These are phyloP conservation scores for Colletotrichum trifolii DNA, from an alignment of 2,329 filamentous ascomycete genomes.

Conservation along the genomic window DNA sequence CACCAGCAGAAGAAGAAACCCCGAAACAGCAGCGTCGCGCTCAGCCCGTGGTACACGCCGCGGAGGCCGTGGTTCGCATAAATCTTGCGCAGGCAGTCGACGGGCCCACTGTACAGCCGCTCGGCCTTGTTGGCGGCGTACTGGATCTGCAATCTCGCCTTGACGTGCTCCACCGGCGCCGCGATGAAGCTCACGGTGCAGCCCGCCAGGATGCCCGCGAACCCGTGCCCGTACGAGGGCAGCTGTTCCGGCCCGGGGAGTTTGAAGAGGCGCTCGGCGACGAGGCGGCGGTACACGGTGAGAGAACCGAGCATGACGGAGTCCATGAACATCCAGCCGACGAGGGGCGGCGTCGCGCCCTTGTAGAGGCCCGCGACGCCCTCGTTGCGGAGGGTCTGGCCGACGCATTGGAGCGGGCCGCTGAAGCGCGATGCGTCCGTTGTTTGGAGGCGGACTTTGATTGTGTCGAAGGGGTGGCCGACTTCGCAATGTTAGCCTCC, in stretches of 20 bases:
- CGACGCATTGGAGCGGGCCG: slow-evolving; percentile 86
- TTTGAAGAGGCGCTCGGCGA: slow-evolving; percentile 84
- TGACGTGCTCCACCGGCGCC: slow-evolving; percentile 94
- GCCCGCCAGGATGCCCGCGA: slow-evolving; percentile 89
- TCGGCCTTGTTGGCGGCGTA: slow-evolving; percentile 84
- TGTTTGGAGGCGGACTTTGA: slow-evolving; percentile 96
- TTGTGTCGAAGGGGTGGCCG: slow-evolving; percentile 88
- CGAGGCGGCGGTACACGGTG: slow-evolving; percentile 86
- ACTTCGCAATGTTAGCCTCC: slow-evolving; percentile 50
- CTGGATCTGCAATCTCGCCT: slow-evolving; percentile 93
- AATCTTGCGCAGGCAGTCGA: slow-evolving; percentile 83
- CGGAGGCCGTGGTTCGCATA: slow-evolving; percentile 76
- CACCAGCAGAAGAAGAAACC: slow-evolving; percentile 99
- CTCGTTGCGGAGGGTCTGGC: slow-evolving; percentile 87
- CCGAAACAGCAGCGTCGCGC: slow-evolving; percentile 87
- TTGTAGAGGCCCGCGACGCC: slow-evolving; percentile 91
- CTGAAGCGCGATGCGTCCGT: slow-evolving; percentile 80
- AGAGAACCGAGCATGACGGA: slow-evolving; percentile 88
- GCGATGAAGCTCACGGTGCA: slow-evolving; percentile 93
- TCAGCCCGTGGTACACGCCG: slow-evolving; percentile 88
- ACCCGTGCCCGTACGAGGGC: slow-evolving; percentile 82
- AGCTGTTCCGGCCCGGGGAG: slow-evolving; percentile 55
- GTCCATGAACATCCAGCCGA: slow-evolving; percentile 99
- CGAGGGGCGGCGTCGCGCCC: slow-evolving; percentile 88
- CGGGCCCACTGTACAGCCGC: slow-evolving; percentile 84